phyloP scores from a whole-genome alignment of 441 rosid genomes.

The Kokia cookei region DNA sequence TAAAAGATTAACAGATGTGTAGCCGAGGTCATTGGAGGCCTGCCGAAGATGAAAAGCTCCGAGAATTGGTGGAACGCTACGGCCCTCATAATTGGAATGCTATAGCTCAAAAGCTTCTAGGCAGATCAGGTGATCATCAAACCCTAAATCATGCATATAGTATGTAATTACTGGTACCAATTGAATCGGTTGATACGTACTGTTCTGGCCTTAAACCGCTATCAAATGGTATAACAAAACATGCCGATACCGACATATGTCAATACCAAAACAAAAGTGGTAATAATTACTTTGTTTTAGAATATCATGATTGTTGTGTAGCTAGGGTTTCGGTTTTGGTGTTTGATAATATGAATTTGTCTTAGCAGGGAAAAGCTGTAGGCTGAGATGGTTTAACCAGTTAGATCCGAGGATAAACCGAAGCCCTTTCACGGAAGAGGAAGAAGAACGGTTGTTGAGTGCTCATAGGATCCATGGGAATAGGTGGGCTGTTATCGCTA shows the following conservation, averaged over 20 bases:
- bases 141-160: neutral
- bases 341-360: too few species aligned
- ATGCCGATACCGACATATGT: too few species aligned
- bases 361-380: constrained; percentile 50
- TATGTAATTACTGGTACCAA: too few species aligned
- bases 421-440: constrained; percentile 56
- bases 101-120: constrained; percentile 61
- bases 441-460: constrained; percentile 50
- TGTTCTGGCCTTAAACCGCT: too few species aligned
- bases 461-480: constrained; percentile 42
- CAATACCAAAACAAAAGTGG: too few species aligned
- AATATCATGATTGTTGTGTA: too few species aligned
- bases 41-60: constrained; percentile 53
- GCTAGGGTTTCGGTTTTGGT: neutral
- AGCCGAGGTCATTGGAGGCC: constrained; percentile 73
- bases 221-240: too few species aligned
- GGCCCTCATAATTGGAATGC: constrained; percentile 81
- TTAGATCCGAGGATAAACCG: constrained; percentile 58
- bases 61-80: constrained; percentile 47
- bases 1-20: constrained; percentile 28
- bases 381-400: constrained; percentile 68
- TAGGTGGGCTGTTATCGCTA: constrained; percentile 56
- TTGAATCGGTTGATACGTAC: too few species aligned
- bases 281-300: too few species aligned
- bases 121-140: constrained; percentile 45